Evolutionary conservation across 2,329 filamentous ascomycete genomes (phyloP).

Genomic region (Ciborinia camelliae): DNA sequence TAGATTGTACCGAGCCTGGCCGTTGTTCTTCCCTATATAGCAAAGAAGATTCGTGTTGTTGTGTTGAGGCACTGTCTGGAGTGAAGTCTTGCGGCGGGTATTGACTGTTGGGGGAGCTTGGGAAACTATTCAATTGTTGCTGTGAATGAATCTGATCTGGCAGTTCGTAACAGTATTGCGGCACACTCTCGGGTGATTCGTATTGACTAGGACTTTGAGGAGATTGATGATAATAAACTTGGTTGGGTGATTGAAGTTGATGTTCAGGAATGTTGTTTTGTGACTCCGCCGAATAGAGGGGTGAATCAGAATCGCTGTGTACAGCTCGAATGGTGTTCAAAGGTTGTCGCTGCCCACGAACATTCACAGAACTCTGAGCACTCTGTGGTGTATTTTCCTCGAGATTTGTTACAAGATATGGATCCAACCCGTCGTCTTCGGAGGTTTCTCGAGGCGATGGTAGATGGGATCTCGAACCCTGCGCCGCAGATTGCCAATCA

Average conservation of each 20-base stretch:
- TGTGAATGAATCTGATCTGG: constrained; percentile 31
- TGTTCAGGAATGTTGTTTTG: constrained; percentile 40
- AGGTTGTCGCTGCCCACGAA: constrained; percentile 16
- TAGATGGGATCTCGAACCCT: constrained; percentile 31
- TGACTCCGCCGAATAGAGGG: constrained; percentile 32
- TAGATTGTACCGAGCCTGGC: constrained; percentile 34
- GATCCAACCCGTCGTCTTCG: constrained; percentile 34
- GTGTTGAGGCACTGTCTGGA: constrained; percentile 56
- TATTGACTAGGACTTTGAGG: constrained; percentile 12
- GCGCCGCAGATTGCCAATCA: constrained; percentile 38
- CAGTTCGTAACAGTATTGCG: constrained; percentile 30
- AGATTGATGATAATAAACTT: constrained; percentile 11
- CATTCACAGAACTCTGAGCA: constrained; percentile 12
- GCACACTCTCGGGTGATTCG: constrained; percentile 27
- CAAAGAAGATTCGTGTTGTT: constrained; percentile 59
- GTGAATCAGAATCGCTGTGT: constrained; percentile 28
- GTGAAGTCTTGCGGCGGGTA: constrained; percentile 38
- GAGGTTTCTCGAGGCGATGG: constrained; percentile 35
- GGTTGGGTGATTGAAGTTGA: constrained; percentile 27
- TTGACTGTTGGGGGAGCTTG: constrained; percentile 41
- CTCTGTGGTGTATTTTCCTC: constrained; percentile 26
- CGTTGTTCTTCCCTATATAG: constrained; percentile 34
- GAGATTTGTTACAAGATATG: constrained; percentile 32
- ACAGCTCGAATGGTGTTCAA: constrained; percentile 34
- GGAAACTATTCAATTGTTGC: constrained; percentile 27